Base-by-base conservation (phyloP, 2,329 filamentous ascomycete species). In the Dactylonectria macrodidyma region DNA sequence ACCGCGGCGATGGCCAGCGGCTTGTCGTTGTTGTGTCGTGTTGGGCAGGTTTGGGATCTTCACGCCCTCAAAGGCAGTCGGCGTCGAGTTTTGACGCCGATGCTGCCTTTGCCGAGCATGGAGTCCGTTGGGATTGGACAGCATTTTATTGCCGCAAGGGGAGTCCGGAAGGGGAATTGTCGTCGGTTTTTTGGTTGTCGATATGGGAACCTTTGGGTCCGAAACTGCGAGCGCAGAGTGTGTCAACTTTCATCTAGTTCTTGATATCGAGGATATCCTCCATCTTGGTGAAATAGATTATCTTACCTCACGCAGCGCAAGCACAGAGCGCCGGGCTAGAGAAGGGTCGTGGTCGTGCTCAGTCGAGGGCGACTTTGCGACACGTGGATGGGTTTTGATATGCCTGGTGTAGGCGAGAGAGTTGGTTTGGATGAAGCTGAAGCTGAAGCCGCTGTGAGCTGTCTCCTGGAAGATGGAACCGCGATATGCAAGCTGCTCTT, bases 61-160 rank as follows among this genome's bases (percentile, higher is more conserved):
- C 80, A 90, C 88, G 77, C 90, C 89, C 81, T 95, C 93, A 84
- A 93, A 93, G 81, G 88, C 89, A 82, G 88, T 89, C 72, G 93
- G 93, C 79, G 93, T 95, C 78, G 95, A 97, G 78, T 93, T 92
- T 86, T 97, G 94, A 84, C 95, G 92, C 82, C 93, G 89, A 85
- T 97, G 94, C 62, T 81, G 80, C 76, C 77, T 76, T 76, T 81
- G 81, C 51, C 79, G 75, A 83, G 88, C 88, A 81, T 93, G 91
- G 86, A 94, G 90, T 86, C 87, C 90, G 84, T 89, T 86, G 81
- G 89, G 86, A 86, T 92, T 91, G 84, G 92, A 93, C 91, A 95
- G 91, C 93, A 95, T 95, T 66, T 86, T 36, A 54, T 54, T 89
- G 85, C 87, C 87, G 90, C 79, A 87, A 89, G 89, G 87, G 71